A percentile compares a stretch with the other conserved stretches of the same genome.
phyloP scores from a whole-genome alignment of 208 protist genomes.

The Spironucleus salmonicida region DNA sequence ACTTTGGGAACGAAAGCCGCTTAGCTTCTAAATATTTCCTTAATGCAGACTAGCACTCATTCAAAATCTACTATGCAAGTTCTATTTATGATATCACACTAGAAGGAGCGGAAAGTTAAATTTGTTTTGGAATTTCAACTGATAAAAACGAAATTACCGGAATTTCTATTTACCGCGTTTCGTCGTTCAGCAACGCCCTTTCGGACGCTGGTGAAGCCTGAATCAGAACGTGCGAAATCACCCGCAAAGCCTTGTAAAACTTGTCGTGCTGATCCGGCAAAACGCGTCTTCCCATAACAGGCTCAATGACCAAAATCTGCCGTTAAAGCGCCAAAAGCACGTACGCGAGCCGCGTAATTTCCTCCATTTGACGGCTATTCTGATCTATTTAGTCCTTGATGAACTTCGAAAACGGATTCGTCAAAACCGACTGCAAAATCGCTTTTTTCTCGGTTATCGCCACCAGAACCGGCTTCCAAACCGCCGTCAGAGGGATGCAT shows the following conservation, averaged over 20 bases:
- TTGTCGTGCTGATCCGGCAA: neutral
- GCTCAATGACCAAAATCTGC: conserved; percentile 8
- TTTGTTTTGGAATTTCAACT: too few species aligned
- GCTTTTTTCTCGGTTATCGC: conserved; percentile 6
- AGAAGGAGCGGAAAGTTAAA: too few species aligned
- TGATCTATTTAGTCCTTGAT: neutral
- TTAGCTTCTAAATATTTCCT: conserved; percentile 87
- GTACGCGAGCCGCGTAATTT: neutral
- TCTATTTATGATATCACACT: too few species aligned
- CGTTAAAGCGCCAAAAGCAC: neutral
- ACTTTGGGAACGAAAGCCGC: conserved; percentile 81
- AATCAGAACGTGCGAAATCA: too few species aligned
- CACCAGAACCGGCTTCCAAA: neutral
- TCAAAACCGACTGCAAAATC: neutral
- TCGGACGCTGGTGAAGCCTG: too few species aligned
- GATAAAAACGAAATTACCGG: too few species aligned
- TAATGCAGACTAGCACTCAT: conserved; percentile 50
- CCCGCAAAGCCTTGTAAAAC: neutral
- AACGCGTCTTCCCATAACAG: conserved; percentile 13
- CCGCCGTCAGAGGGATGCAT: neutral
- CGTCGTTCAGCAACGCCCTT: too few species aligned
- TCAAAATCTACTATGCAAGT: too few species aligned
- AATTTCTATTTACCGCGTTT: too few species aligned
- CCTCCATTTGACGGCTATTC: neutral
- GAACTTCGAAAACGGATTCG: neutral